Conservation (phyloP, 495 filamentous ascomycete genomes). For the Aspergillus carlsbadensis region DNA sequence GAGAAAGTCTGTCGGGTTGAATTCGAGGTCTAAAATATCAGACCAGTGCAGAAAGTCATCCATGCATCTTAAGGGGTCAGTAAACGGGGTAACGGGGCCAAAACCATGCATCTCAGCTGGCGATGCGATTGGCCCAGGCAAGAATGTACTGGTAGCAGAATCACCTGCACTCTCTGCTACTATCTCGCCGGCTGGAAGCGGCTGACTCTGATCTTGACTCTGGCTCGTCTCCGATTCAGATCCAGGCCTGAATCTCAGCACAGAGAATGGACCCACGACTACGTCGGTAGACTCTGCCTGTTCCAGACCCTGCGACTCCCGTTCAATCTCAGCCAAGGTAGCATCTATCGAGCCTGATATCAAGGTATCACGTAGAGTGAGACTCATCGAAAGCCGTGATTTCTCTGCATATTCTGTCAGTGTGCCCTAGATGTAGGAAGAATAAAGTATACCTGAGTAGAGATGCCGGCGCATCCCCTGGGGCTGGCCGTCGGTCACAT, state of each 20-base stretch:
- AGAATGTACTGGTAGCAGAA: too few relatives aligned
- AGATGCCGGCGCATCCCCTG: constrained; percentile 33
- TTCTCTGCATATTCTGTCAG: constrained; percentile 18
- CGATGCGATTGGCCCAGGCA: too few relatives aligned
- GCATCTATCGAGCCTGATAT: constrained; percentile 32
- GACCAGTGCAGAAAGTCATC: constrained; percentile 39
- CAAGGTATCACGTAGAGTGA: constrained; percentile 22
- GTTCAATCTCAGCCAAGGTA: constrained; percentile 32
- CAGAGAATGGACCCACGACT: constrained; percentile 33
- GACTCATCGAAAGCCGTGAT: constrained; percentile 34
- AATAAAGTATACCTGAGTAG: constrained; percentile 26
- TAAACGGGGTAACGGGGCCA: neutral
- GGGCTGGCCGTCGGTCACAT: constrained; percentile 8
- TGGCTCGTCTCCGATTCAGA: neutral
- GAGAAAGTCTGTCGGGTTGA: constrained; percentile 19
- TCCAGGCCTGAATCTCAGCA: constrained; percentile 24
- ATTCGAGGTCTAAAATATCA: constrained; percentile 29
- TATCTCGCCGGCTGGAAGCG: too few relatives aligned
- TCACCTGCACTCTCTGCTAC: too few relatives aligned
- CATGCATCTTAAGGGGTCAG: constrained; percentile 11
- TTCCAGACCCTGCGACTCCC: constrained; percentile 23
- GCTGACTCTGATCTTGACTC: neutral
- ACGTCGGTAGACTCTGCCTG: constrained; percentile 19
- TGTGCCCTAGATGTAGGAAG: too few relatives aligned
- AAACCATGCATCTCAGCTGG: too few relatives aligned